phyloP scores from a whole-genome alignment of 768 basidiomycete species.

The Boletus vinaceobasis region DNA sequence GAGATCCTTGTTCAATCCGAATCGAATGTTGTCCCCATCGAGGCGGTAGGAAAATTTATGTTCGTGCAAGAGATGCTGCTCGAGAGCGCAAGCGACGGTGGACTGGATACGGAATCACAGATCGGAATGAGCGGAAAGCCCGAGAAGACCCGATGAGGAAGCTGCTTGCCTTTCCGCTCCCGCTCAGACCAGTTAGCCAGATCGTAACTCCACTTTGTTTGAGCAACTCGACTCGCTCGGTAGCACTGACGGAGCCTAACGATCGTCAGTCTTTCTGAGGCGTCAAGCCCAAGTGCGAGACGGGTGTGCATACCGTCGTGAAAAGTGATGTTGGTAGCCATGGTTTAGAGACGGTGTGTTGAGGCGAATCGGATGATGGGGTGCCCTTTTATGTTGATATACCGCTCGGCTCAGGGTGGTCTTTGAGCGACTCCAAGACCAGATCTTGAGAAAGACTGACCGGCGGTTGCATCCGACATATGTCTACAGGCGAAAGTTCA shows the following conservation, averaged over 20 bases:
- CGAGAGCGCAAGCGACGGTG: constrained; percentile 94
- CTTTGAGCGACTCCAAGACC: neutral
- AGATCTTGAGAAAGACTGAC: constrained; percentile 12
- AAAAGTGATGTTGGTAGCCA: constrained; percentile 60
- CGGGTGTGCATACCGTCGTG: constrained; percentile 49
- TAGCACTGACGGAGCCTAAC: constrained; percentile 64
- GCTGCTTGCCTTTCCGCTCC: constrained; percentile 79
- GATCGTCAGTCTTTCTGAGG: constrained; percentile 1
- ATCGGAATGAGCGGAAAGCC: neutral
- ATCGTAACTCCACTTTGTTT: constrained; percentile 86
- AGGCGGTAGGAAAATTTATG: constrained; percentile 86
- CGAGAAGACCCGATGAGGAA: neutral
- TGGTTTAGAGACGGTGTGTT: constrained; percentile 6
- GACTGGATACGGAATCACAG: constrained; percentile 42
- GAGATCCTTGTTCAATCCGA: constrained; percentile 95
- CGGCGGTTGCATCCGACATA: neutral
- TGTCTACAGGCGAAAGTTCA: neutral
- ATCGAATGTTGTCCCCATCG: constrained; percentile 94
- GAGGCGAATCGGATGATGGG: neutral
- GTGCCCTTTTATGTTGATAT: constrained; percentile 11
- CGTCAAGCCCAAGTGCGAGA: neutral
- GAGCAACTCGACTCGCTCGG: constrained; percentile 66
- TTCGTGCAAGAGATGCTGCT: constrained; percentile 89
- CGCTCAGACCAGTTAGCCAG: constrained; percentile 96
- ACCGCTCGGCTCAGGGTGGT: neutral